Conservation (phyloP, 2,329 filamentous ascomycete species). For the Nemania sp. region DNA sequence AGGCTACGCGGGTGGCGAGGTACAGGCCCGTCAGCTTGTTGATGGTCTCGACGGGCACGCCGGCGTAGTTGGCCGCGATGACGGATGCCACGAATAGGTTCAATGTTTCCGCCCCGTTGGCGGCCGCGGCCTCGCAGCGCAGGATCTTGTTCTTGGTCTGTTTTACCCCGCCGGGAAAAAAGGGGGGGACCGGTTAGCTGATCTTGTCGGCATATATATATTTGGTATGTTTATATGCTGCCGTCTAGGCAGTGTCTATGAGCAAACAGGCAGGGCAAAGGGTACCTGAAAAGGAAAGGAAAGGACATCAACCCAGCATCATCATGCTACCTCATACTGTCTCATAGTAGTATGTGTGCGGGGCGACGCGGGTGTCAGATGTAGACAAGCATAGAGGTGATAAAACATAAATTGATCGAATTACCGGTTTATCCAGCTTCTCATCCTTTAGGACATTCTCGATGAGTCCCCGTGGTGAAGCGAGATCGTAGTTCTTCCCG, state of each 20-base stretch:
- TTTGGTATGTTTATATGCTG: too few relatives aligned
- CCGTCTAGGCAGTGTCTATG: too few relatives aligned
- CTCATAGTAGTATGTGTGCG: too few relatives aligned
- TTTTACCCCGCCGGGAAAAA: background rate
- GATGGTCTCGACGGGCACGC: constrained; percentile 44
- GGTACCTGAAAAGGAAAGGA: background rate
- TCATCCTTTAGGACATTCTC: constrained; percentile 28
- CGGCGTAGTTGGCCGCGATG: constrained; percentile 51
- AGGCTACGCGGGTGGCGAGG: constrained; percentile 46
- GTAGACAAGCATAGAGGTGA: background rate
- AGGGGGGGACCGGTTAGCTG: constrained; percentile 2
- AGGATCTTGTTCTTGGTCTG: constrained; percentile 33
- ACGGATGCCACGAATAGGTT: constrained; percentile 40
- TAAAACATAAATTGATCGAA: background rate
- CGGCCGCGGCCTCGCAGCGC: constrained; percentile 27
- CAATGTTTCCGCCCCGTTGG: constrained; percentile 33
- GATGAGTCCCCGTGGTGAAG: constrained; percentile 20
- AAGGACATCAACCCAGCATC: background rate
- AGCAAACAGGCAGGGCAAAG: background rate
- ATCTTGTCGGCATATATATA: background rate
- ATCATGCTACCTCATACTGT: too few relatives aligned
- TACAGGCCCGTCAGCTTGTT: constrained; percentile 49
- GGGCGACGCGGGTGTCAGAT: background rate
- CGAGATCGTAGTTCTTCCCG: constrained; percentile 23
- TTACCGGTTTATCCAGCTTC: constrained; percentile 29